Evolutionary conservation across 75 land plant genomes (phyloP).

Genomic region (Chamaecyparis obtusa): DNA sequence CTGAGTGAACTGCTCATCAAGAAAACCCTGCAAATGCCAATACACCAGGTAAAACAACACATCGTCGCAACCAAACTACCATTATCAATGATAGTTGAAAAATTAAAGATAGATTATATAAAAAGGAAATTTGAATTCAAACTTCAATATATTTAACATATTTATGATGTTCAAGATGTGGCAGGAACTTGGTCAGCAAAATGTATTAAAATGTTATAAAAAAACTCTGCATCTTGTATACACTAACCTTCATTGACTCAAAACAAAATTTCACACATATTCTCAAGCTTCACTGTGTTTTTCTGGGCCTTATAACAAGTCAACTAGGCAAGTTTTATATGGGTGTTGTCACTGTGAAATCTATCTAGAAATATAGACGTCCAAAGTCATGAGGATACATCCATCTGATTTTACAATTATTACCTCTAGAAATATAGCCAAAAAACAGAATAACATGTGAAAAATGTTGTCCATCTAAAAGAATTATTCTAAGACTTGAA

Average conservation of each 20-base stretch:
- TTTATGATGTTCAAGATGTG: not conserved
- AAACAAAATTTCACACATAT: not conserved
- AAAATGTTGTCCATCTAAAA: not conserved
- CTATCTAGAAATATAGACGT: not conserved
- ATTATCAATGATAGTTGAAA: not conserved
- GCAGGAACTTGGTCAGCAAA: not conserved
- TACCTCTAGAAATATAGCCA: too few species aligned
- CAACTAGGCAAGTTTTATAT: not conserved
- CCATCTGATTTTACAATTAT: not conserved
- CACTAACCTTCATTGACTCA: not conserved
- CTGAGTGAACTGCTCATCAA: constrained; percentile 43
- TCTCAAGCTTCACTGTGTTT: not conserved
- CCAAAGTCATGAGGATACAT: not conserved
- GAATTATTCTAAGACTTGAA: not conserved
- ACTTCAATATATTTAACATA: not conserved
- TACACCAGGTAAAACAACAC: not conserved
- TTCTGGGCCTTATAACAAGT: not conserved
- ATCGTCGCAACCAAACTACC: not conserved
- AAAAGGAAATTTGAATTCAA: not conserved
- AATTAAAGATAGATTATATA: not conserved
- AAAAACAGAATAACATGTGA: not conserved
- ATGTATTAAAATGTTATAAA: not conserved
- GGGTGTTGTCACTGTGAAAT: not conserved
- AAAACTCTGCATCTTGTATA: not conserved
- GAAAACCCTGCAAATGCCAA: constrained; percentile 20